Base-by-base conservation (phyloP, 2,329 filamentous ascomycete genomes). In the Arthroderma sp. region DNA sequence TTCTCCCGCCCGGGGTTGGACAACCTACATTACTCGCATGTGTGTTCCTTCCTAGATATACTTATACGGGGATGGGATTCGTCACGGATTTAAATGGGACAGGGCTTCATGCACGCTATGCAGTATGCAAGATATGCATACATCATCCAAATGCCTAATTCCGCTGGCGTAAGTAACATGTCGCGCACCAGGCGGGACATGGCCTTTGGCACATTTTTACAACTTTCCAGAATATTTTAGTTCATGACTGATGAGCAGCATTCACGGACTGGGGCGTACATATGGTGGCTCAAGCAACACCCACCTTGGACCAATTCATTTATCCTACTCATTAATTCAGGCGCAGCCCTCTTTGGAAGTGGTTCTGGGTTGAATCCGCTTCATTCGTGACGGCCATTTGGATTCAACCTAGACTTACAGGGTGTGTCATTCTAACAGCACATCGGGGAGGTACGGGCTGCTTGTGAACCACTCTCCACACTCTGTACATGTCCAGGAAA, bases 21-120 rank as follows among this genome's bases (percentile, higher is more conserved):
- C 37, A 39, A 51, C 47, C 47, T 51, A 19, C 47, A 51, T 51
- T 9, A 51, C 47, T 51, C 17, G 47, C 47, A 51, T 51, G 47
- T 13, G 25, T 33, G 47, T 51, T 51, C 19, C 51, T 54, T 38
- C 31, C 23, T 8, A n/a, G 33, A 25, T 54, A n/a, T 25, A 37
- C 33, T 38, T 23, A 54, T 54, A 31, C 41, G 31, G 33, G 51
- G 37, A 38, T 39, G 19, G 33, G 31, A 54, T 38, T 54, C 25
- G 51, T 54, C 31, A 54, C 31, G 21, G 33, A 38, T 13, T 11
- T n/a, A 38, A 25, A 39, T 23, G 19, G 51, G 33, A 28, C 35
- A 19, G 17, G 47, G 25, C n/a, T n/a, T 33, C 47, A 25, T 47
- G 41, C 19, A 3, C 41, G 23, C n/a, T 17, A 31, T 33, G 25